These are phyloP conservation scores for Cucumis variabilis DNA, from an alignment of 331 rosid species.

Conservation along the genomic window DNA sequence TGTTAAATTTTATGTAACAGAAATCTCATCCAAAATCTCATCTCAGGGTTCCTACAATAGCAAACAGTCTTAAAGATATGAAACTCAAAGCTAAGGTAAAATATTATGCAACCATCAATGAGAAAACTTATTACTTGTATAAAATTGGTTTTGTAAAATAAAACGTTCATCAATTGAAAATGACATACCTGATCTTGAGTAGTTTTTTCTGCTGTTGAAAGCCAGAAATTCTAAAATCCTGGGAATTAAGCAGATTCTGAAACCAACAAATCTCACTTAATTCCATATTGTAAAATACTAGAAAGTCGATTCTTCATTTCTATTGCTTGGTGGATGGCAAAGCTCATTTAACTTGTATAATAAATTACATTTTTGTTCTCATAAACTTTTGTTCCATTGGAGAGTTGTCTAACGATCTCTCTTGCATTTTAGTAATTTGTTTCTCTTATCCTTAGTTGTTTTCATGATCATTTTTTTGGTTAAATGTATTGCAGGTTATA, in stretches of 20 bases:
- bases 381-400: background rate
- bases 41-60: constrained; percentile 88
- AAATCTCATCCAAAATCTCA: constrained; percentile 97
- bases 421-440: background rate
- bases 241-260: background rate
- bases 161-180: background rate
- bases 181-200: background rate
- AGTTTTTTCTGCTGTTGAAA: background rate
- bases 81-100: constrained; percentile 79
- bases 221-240: background rate
- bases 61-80: constrained; percentile 63
- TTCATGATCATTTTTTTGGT: background rate
- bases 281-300: background rate
- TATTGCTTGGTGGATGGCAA: background rate
- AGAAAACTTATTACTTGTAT: background rate
- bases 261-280: background rate
- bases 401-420: background rate
- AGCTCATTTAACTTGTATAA: background rate
- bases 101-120: background rate
- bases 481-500: constrained; percentile 63
- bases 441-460: background rate
- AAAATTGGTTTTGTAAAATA: background rate
- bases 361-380: background rate
- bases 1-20: constrained; percentile 46
- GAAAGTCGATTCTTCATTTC: background rate